phyloP scores from a whole-genome alignment of 2,329 filamentous ascomycete genomes.

The Tolypocladium cylindrosporum region DNA sequence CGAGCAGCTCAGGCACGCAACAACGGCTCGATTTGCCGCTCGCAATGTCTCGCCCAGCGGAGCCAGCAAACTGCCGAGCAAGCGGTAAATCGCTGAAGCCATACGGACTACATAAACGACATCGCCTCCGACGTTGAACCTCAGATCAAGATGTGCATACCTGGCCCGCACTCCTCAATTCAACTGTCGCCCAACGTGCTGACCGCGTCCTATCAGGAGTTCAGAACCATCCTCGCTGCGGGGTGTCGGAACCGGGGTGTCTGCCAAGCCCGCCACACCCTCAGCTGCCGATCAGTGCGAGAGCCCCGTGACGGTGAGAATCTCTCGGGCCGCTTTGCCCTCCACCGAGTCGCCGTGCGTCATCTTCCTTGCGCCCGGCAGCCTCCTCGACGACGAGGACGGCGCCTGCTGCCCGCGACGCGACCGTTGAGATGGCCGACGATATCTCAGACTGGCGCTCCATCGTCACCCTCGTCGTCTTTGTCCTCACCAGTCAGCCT shows the following conservation, averaged over 20 bases:
- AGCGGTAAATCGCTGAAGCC: not conserved
- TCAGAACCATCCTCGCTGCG: not conserved
- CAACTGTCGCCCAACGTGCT: not conserved
- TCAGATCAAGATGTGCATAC: too few species aligned
- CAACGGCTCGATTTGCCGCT: not conserved
- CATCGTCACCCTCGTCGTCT: conserved; percentile 60
- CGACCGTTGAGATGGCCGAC: conserved; percentile 2
- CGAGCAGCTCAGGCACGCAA: not conserved
- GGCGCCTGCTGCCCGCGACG: not conserved
- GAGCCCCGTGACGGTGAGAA: not conserved
- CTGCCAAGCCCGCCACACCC: not conserved
- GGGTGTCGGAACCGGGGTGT: not conserved
- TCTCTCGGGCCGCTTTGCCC: not conserved
- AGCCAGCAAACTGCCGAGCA: not conserved
- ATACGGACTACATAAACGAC: not conserved
- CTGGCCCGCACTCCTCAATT: too few species aligned
- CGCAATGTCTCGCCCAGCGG: not conserved
- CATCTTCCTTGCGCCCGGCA: not conserved
- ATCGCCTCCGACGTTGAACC: not conserved
- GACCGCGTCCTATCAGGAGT: not conserved
- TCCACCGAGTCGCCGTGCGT: not conserved
- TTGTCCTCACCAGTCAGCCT: conserved; percentile 58
- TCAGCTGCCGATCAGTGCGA: too few species aligned
- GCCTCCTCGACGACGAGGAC: not conserved
- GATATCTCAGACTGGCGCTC: conserved; percentile 55